A percentile compares a stretch with the other conserved stretches of the same genome.
These are phyloP conservation scores for Penicillium sp. DNA, from an alignment of 2,329 filamentous ascomycete genomes.

Conservation along the genomic window DNA sequence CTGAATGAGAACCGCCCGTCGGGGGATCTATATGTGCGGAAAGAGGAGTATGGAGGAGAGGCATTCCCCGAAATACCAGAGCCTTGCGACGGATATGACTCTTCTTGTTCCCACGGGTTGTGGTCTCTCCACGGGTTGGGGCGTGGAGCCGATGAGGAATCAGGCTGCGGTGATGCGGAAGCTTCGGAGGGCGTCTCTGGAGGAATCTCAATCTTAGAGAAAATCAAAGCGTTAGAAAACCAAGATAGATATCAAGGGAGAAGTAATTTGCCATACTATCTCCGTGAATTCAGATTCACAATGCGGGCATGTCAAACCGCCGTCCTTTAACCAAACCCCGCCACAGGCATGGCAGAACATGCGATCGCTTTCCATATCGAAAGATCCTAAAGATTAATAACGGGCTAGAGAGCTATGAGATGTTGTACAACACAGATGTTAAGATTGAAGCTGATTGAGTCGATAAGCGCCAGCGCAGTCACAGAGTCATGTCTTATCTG, in stretches of 20 bases:
- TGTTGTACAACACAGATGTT: conserved; percentile 6
- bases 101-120: conserved; percentile 47
- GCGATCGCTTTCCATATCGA: conserved; percentile 54
- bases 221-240: conserved; percentile 6
- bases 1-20: conserved; percentile 45
- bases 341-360: conserved; percentile 82
- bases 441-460: conserved; percentile 8
- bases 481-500: conserved; percentile 26
- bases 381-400: background rate
- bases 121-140: conserved; percentile 42
- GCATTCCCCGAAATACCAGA: conserved; percentile 11
- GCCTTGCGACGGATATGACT: conserved; percentile 42
- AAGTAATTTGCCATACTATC: conserved; percentile 60
- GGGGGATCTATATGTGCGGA: conserved; percentile 44
- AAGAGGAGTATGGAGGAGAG: conserved; percentile 27
- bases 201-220: conserved; percentile 33
- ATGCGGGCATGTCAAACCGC: conserved; percentile 67
- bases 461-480: conserved; percentile 15
- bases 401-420: background rate
- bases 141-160: conserved; percentile 17
- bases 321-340: conserved; percentile 72
- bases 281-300: conserved; percentile 78
- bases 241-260: background rate
- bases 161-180: conserved; percentile 22
- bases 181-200: conserved; percentile 22